phyloP scores from a whole-genome alignment of 495 filamentous ascomycete species.

The Aspergillus taichungensis region DNA sequence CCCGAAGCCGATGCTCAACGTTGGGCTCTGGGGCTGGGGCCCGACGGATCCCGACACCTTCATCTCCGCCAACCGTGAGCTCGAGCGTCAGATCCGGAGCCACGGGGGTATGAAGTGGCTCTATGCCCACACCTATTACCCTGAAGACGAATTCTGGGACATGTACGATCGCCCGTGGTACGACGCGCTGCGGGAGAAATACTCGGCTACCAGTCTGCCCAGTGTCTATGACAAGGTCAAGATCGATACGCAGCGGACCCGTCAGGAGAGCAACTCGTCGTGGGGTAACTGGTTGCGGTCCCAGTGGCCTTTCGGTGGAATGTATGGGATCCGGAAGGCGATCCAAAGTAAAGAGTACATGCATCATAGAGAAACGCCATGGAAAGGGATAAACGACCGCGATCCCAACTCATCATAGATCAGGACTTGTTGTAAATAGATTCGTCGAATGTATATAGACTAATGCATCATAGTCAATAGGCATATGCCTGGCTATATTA shows the following conservation, averaged over 20 bases:
- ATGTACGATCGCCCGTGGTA: slow-evolving; percentile 38
- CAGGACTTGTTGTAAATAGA: too few species aligned
- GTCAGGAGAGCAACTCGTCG: slow-evolving; percentile 6
- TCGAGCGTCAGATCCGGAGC: slow-evolving; percentile 51
- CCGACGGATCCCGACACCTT: slow-evolving; percentile 23
- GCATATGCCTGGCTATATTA: too few species aligned
- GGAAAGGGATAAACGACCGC: slow-evolving; percentile 29
- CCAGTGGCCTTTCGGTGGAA: slow-evolving; percentile 41
- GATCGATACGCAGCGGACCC: slow-evolving; percentile 6
- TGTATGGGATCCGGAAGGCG: slow-evolving; percentile 47
- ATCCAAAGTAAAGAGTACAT: slow-evolving; percentile 48
- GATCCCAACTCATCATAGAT: too few species aligned
- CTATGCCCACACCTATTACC: slow-evolving; percentile 41
- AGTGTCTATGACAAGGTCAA: slow-evolving; percentile 41
- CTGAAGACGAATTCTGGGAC: slow-evolving; percentile 38
- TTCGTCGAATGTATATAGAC: too few species aligned
- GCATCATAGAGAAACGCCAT: slow-evolving; percentile 40
- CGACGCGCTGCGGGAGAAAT: slow-evolving; percentile 32
- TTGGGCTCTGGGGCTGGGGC: slow-evolving; percentile 35
- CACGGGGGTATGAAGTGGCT: slow-evolving; percentile 52
- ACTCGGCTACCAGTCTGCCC: slow-evolving; percentile 29
- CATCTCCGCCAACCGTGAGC: slow-evolving; percentile 46
- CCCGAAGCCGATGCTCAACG: slow-evolving; percentile 29
- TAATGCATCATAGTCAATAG: too few species aligned
- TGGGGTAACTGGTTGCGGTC: slow-evolving; percentile 11